Conservation (phyloP, 208 protist genomes). For the Vickermania spadyakhi region DNA sequence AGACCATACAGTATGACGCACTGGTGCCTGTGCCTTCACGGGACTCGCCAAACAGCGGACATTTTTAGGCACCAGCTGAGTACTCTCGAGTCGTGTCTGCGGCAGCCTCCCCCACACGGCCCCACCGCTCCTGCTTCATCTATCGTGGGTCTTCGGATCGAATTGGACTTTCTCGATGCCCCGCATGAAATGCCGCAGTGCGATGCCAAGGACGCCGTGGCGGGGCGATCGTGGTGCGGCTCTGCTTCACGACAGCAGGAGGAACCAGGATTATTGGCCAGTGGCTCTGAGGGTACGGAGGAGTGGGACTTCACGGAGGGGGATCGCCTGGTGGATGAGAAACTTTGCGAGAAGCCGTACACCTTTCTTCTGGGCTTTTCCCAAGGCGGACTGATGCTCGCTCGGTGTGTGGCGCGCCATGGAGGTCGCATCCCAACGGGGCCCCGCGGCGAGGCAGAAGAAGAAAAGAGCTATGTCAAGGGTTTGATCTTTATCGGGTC, state of each 20-base stretch:
- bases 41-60: conserved; percentile 62
- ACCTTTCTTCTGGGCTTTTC: conserved; percentile 81
- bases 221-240: conserved; percentile 3
- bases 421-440: not conserved
- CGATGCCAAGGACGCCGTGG: not conserved
- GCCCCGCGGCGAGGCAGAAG: conserved; percentile 8
- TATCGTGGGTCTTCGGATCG: not conserved
- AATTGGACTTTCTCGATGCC: conserved; percentile 32
- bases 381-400: conserved; percentile 60
- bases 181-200: not conserved
- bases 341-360: conserved; percentile 17
- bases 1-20: too few relatives aligned
- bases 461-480: conserved; percentile 9
- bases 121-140: conserved; percentile 9
- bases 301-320: conserved; percentile 24
- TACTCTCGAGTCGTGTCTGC: conserved; percentile 15
- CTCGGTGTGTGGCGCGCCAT: conserved; percentile 51
- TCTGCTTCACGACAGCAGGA: not conserved
- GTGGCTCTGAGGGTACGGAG: not conserved
- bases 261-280: not conserved
- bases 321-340: conserved; percentile 29
- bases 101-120: conserved; percentile 18
- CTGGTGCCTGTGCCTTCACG: conserved; percentile 69
- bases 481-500: conserved; percentile 58
- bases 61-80: conserved; percentile 80